Evolutionary conservation across 148 eudicot species (phyloP), one percentile per base, ranked within the genome.

Genomic region (Heliosperma pusillum): DNA sequence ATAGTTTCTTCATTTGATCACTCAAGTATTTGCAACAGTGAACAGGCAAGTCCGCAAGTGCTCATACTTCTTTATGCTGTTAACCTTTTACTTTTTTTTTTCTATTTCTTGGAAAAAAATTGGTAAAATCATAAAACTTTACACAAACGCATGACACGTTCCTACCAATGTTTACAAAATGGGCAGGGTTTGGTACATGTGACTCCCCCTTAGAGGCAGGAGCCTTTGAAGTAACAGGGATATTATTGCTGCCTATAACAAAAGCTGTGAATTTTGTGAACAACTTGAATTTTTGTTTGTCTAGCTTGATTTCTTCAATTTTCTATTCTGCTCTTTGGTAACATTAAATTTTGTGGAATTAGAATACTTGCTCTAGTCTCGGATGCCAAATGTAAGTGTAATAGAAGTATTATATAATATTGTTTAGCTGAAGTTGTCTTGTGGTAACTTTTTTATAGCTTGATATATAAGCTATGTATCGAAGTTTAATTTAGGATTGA

Each of bases 1-100:
- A 86, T 95, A 78, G 82, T 78, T 40, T 80, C 89, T 44, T 78
- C 83, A 47, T 77, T 87, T 62, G 78, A 83, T 76, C 80, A 63
- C 47, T 79, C 85, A 69, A 44, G 80, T 81, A 80, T 63, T 57
- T 69, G 80, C 71, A 62, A 69, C 36, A 83, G 76, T 56, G 67
- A 84, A 75, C 98, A 95, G 96, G 97, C 88, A 77, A 40, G 66
- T 24, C 19, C 7, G 0, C 42, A 36, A 36, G 9, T 36, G 42
- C 25, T 25, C 42, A 67, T 33, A 6, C 7, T 61, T 20, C 19
- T 50, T 27, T 65, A 58, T 12, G 15, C 36, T 52, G 3, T 42
- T 55, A 22, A 10, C 10, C 27, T 44, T 22, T 57, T 36, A 6
- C 42, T 36, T 36, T 36, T 36, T 33, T 33, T 0, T 33, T 56